phyloP scores from a whole-genome alignment of 2,329 filamentous ascomycete genomes.

The Escovopsis sp. region DNA sequence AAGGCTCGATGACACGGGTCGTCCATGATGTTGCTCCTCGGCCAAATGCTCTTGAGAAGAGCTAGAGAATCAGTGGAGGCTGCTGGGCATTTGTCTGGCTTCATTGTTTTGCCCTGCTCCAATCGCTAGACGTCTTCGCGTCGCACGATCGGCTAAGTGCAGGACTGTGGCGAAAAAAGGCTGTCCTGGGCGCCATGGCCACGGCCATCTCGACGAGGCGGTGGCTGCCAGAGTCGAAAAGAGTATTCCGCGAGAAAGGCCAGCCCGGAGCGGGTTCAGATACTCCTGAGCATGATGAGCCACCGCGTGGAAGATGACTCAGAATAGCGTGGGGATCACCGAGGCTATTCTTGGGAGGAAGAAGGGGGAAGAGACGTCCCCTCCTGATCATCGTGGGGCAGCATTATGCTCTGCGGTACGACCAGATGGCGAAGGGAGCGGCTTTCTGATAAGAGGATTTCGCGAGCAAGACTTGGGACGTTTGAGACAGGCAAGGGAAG shows the following conservation, averaged over 20 bases:
- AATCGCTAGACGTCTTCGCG: constrained; percentile 3
- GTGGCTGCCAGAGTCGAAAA: background rate
- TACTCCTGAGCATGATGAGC: background rate
- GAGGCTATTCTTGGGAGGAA: background rate
- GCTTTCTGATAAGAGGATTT: background rate
- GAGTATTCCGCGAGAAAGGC: background rate
- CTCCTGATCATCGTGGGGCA: background rate
- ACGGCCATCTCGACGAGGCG: background rate
- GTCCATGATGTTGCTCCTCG: background rate
- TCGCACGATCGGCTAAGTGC: constrained; percentile 1
- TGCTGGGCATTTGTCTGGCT: background rate
- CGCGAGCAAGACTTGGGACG: background rate
- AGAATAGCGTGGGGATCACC: background rate
- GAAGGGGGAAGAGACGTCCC: background rate
- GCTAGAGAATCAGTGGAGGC: background rate
- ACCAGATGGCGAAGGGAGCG: background rate
- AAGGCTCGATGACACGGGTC: background rate
- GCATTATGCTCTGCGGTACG: background rate
- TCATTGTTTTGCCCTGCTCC: background rate
- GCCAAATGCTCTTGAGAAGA: background rate
- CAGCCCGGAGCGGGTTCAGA: no score
- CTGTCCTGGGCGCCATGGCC: background rate
- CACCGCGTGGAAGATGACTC: background rate
- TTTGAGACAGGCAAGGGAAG: background rate
- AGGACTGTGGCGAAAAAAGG: background rate